These are phyloP conservation scores for Naganishia sp. DNA, from an alignment of 1,284 basidiomycete genomes.

Conservation along the genomic window DNA sequence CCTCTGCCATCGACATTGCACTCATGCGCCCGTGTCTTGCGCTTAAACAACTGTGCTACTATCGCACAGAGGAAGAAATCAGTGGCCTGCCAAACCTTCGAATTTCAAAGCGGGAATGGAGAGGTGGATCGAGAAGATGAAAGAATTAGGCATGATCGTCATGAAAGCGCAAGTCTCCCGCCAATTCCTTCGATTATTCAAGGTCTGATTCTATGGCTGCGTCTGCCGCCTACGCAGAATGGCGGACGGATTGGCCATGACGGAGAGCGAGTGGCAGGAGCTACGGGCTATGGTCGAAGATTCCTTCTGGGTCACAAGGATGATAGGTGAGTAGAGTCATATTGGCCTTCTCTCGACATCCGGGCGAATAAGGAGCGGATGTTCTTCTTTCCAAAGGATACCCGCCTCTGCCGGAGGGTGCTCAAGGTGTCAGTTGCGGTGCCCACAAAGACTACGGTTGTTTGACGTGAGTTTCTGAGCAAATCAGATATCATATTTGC, in stretches of 20 bases:
- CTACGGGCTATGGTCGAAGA: slow-evolving; percentile 69
- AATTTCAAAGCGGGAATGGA: slow-evolving; percentile 66
- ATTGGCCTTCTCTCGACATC: background rate
- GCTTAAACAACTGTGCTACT: background rate
- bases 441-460: slow-evolving; percentile 88
- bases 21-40: background rate
- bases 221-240: slow-evolving; percentile 60
- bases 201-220: background rate
- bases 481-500: slow-evolving; percentile 7
- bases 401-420: slow-evolving; percentile 72
- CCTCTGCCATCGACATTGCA: no score
- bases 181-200: background rate
- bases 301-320: slow-evolving; percentile 82
- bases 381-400: slow-evolving; percentile 61
- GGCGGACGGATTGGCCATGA: slow-evolving; percentile 74
- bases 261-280: slow-evolving; percentile 66
- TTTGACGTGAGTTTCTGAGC: slow-evolving; percentile 63
- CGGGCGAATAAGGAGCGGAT: background rate
- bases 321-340: slow-evolving; percentile 63
- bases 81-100: slow-evolving; percentile 64
- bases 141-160: slow-evolving; percentile 67
- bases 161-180: slow-evolving; percentile 70
- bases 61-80: slow-evolving; percentile 69
- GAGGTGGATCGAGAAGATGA: slow-evolving; percentile 78
- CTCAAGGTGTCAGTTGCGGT: slow-evolving; percentile 79